Percentiles rank a stretch among this genome's conserved stretches.
These are phyloP conservation scores for Crithidia expoeki DNA, from an alignment of 208 protist species.

Conservation along the genomic window DNA sequence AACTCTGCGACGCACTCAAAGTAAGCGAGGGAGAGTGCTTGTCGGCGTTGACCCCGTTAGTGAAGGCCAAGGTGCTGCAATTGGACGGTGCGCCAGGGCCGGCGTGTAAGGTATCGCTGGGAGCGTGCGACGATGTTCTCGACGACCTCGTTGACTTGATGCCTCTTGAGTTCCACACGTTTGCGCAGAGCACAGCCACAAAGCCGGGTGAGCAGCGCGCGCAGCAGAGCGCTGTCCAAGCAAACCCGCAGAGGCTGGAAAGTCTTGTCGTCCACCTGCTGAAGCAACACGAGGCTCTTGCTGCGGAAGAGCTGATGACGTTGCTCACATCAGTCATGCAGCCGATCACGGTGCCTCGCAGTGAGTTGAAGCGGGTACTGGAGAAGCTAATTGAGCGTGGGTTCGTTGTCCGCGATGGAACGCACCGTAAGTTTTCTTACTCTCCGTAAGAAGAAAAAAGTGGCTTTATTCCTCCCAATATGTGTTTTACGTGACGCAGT, in stretches of 20 bases:
- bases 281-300: constrained; percentile 36
- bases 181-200: background rate
- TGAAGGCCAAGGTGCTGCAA: constrained; percentile 25
- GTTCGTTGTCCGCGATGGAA: constrained; percentile 46
- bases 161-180: constrained; percentile 29
- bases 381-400: constrained; percentile 71
- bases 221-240: constrained; percentile 12
- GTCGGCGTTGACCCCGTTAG: constrained; percentile 31
- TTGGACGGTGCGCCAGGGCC: background rate
- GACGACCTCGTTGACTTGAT: constrained; percentile 29
- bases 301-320: constrained; percentile 28
- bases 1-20: constrained; percentile 38
- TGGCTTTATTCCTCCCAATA: background rate
- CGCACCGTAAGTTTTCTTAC: constrained; percentile 19
- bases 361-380: constrained; percentile 57
- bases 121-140: constrained; percentile 6
- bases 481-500: background rate
- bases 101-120: constrained; percentile 14
- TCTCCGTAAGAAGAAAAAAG: constrained; percentile 33
- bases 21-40: constrained; percentile 23
- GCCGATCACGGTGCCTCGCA: constrained; percentile 16
- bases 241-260: constrained; percentile 29
- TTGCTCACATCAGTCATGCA: constrained; percentile 16
- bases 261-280: constrained; percentile 34
- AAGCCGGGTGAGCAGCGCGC: constrained; percentile 23